Evolutionary conservation across 202 grass and related monocot species (phyloP).

Genomic region (Bolboschoenoplectus hybrid): DNA sequence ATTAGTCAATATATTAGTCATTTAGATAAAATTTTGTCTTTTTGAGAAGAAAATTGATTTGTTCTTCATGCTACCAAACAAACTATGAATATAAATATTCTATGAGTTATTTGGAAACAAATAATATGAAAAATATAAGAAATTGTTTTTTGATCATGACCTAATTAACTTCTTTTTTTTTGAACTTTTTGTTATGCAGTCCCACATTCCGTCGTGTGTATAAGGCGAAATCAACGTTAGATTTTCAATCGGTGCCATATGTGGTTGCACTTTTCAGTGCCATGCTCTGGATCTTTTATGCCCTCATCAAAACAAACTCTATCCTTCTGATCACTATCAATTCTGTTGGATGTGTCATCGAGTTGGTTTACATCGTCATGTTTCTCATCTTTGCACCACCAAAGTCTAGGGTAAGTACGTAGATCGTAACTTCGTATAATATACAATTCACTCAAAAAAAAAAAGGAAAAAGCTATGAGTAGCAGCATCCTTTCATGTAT

Average conservation of each 20-base stretch:
- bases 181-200: slow-evolving; percentile 31
- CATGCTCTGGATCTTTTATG: slow-evolving; percentile 86
- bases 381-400: slow-evolving; percentile 70
- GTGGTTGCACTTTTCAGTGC: slow-evolving; percentile 86
- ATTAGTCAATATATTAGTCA: background rate
- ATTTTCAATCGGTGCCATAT: slow-evolving; percentile 87
- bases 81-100: background rate
- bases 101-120: background rate
- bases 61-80: background rate
- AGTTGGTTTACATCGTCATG: slow-evolving; percentile 63
- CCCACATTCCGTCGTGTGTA: slow-evolving; percentile 71
- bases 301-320: slow-evolving; percentile 67
- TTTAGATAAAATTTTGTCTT: background rate
- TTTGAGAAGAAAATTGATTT: background rate
- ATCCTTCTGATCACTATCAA: slow-evolving; percentile 84
- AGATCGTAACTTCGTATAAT: background rate
- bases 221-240: slow-evolving; percentile 71
- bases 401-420: slow-evolving; percentile 41
- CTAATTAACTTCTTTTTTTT: background rate
- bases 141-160: background rate
- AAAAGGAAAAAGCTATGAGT: background rate
- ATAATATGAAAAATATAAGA: background rate
- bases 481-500: too few relatives aligned
- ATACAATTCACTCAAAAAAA: background rate
- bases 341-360: slow-evolving; percentile 67